Conservation (phyloP, 768 basidiomycete genomes). For the Cystoderma amianthinum region DNA sequence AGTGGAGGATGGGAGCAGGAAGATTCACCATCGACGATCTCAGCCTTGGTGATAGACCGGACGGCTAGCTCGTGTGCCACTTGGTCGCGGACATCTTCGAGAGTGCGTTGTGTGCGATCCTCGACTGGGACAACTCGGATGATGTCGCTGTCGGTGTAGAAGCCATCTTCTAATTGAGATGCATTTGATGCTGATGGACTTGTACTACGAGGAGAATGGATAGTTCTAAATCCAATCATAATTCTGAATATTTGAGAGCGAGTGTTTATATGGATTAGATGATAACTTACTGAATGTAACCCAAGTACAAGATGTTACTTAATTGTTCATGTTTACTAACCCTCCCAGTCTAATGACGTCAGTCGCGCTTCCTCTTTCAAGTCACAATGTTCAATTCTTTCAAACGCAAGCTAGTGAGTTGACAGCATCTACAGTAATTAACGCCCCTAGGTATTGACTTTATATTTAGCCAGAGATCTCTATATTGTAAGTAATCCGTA, state of each 20-base stretch:
- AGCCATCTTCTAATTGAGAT: too few relatives aligned
- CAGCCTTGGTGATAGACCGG: conserved; percentile 42
- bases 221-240: conserved; percentile 12
- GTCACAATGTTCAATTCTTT: conserved; percentile 35
- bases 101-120: conserved; percentile 29
- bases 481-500: conserved; percentile 46
- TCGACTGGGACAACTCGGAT: too few relatives aligned
- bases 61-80: conserved; percentile 53
- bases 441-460: neutral
- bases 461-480: conserved; percentile 47
- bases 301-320: neutral
- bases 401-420: conserved; percentile 25
- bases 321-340: neutral
- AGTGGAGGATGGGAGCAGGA: too few relatives aligned
- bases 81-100: conserved; percentile 56
- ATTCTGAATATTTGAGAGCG: neutral
- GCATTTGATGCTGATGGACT: neutral
- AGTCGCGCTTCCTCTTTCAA: too few relatives aligned
- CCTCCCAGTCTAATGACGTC: too few relatives aligned
- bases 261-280: neutral
- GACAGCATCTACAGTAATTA: too few relatives aligned
- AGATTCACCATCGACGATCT: conserved; percentile 35
- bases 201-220: conserved; percentile 1
- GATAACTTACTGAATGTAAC: neutral
- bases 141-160: too few relatives aligned